A percentile compares a stretch with the other conserved stretches of the same genome.
These are phyloP conservation scores for Pseudogymnoascus sp. DNA, from an alignment of 2,329 filamentous ascomycete species.

Conservation along the genomic window DNA sequence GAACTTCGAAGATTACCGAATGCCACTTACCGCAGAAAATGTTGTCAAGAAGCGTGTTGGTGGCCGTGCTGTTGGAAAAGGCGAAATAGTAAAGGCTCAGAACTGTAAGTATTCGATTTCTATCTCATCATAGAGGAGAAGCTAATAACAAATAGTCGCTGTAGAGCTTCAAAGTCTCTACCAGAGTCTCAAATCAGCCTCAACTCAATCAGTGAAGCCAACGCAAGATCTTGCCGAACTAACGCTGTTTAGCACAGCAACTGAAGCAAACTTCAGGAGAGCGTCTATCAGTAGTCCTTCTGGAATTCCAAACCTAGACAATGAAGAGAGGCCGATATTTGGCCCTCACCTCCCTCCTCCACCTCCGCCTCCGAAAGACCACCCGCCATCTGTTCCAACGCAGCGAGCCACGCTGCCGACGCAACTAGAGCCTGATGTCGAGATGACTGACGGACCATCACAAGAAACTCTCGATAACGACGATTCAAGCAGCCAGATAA, in stretches of 20 bases:
- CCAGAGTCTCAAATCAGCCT: slow-evolving; percentile 55
- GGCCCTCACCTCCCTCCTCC: slow-evolving; percentile 1
- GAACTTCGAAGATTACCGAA: slow-evolving; percentile 61
- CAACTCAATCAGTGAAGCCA: slow-evolving; percentile 55
- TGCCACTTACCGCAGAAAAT: slow-evolving; percentile 55
- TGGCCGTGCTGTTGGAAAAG: slow-evolving; percentile 54
- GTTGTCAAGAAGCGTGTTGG: slow-evolving; percentile 64
- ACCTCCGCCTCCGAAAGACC: slow-evolving; percentile 13
- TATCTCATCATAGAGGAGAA: background rate
- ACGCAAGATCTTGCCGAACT: slow-evolving; percentile 71
- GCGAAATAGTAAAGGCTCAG: slow-evolving; percentile 52
- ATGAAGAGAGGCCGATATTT: background rate
- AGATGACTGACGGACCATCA: slow-evolving; percentile 25
- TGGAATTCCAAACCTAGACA: slow-evolving; percentile 10
- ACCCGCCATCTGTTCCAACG: slow-evolving; percentile 15
- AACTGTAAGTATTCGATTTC: slow-evolving; percentile 52
- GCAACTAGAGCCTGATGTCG: slow-evolving; percentile 19
- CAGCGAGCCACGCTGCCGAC: slow-evolving; percentile 13
- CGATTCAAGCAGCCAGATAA: slow-evolving; percentile 30
- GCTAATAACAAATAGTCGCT: slow-evolving; percentile 48
- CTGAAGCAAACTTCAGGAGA: slow-evolving; percentile 42
- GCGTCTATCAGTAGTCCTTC: slow-evolving; percentile 34
- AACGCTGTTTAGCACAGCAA: slow-evolving; percentile 56
- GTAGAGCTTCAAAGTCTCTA: slow-evolving; percentile 65
- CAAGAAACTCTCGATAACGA: slow-evolving; percentile 21